These are phyloP conservation scores for Fusarium sarcochroum DNA, from an alignment of 2,329 filamentous ascomycete genomes.

Conservation along the genomic window DNA sequence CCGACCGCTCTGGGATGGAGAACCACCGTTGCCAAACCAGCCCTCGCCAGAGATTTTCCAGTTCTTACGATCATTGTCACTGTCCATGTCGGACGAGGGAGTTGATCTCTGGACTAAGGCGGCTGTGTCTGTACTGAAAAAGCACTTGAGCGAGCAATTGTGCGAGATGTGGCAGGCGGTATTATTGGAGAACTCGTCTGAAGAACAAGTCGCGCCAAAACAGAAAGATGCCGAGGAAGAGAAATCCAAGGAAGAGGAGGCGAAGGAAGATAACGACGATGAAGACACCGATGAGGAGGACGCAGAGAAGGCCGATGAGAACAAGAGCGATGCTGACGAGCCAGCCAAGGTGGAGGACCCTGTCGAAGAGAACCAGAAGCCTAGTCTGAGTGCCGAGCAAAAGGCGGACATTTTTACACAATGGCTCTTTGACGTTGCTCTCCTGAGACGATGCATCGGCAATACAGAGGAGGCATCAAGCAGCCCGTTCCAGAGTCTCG, in stretches of 20 bases:
- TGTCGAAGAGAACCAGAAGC: constrained; percentile 4
- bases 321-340: constrained; percentile 29
- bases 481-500: constrained; percentile 60
- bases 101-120: constrained; percentile 85
- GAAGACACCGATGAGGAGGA: constrained; percentile 32
- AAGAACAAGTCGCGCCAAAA: constrained; percentile 28
- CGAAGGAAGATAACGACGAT: not conserved
- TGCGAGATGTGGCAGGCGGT: constrained; percentile 62
- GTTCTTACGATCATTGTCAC: constrained; percentile 75
- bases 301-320: constrained; percentile 11
- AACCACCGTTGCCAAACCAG: constrained; percentile 80
- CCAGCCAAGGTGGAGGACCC: constrained; percentile 2
- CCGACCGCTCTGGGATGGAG: constrained; percentile 83
- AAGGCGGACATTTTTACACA: constrained; percentile 67
- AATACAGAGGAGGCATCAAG: constrained; percentile 41
- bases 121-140: constrained; percentile 75
- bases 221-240: constrained; percentile 11
- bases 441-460: constrained; percentile 64
- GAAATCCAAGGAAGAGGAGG: not conserved
- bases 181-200: constrained; percentile 52
- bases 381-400: constrained; percentile 43
- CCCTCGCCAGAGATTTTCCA: constrained; percentile 82
- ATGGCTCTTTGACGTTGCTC: constrained; percentile 72
- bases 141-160: constrained; percentile 65
- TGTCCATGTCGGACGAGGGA: constrained; percentile 78